A percentile compares a stretch with the other conserved stretches of the same genome.
These are phyloP conservation scores for Penicillium sclerotigenum DNA, from an alignment of 2,329 filamentous ascomycete genomes.

Conservation along the genomic window DNA sequence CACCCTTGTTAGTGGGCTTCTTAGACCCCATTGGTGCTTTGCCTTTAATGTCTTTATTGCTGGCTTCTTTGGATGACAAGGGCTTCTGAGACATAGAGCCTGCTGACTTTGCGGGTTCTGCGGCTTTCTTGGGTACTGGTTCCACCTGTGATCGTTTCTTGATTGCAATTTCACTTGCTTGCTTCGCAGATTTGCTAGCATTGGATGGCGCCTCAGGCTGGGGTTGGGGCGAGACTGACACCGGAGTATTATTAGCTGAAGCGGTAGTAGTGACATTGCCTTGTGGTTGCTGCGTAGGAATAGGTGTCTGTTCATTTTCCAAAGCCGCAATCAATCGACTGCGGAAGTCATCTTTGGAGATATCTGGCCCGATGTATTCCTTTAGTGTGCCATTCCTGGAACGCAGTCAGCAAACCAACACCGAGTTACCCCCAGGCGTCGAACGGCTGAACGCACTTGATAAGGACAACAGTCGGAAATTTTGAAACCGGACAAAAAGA, in stretches of 20 bases:
- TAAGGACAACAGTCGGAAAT: conserved; percentile 75
- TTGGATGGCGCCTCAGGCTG: conserved; percentile 5
- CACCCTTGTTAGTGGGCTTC: conserved; percentile 8
- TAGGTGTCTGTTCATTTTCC: conserved; percentile 18
- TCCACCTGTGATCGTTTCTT: not conserved
- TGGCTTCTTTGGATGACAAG: conserved; percentile 63
- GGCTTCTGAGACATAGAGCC: conserved; percentile 51
- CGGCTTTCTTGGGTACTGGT: not conserved
- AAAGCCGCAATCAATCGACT: conserved; percentile 51
- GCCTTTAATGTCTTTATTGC: conserved; percentile 51
- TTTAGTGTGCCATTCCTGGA: conserved; percentile 70
- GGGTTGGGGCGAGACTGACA: conserved; percentile 16
- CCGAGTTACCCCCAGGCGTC: not conserved
- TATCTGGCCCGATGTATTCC: conserved; percentile 68
- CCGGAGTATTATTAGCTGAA: conserved; percentile 4
- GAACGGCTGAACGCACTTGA: conserved; percentile 55
- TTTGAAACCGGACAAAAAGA: conserved; percentile 78
- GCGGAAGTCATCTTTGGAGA: conserved; percentile 64
- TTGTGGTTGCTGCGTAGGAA: conserved; percentile 3
- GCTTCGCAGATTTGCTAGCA: not conserved
- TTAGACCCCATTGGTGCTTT: conserved; percentile 7
- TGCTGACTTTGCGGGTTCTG: conserved; percentile 46
- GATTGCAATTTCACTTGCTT: not conserved
- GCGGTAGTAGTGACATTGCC: not conserved
- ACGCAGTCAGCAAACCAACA: conserved; percentile 12